phyloP scores from a whole-genome alignment of 2,329 filamentous ascomycete species.

The Trichoderma sp. region DNA sequence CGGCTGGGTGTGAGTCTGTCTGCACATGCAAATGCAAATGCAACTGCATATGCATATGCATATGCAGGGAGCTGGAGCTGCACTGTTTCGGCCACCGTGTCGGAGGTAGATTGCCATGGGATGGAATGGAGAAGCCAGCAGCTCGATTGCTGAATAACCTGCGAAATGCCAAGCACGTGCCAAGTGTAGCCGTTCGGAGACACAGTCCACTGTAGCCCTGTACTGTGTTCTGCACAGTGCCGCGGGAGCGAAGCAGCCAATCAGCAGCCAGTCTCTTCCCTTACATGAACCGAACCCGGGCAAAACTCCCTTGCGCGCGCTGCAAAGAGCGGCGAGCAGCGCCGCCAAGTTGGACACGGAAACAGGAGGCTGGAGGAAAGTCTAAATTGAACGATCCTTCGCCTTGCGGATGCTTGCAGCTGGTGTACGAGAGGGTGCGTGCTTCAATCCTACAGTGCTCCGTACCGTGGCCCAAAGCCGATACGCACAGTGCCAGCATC shows the following conservation, averaged over 20 bases:
- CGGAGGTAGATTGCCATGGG: neutral
- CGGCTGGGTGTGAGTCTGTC: constrained; percentile 6
- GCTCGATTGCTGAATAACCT: too few relatives aligned
- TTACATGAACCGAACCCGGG: neutral
- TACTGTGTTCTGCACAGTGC: neutral
- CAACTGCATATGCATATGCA: neutral
- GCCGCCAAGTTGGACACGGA: neutral
- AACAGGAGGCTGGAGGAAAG: neutral
- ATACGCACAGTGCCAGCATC: neutral
- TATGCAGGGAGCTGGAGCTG: neutral
- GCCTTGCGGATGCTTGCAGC: neutral
- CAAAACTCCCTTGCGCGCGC: constrained; percentile 4
- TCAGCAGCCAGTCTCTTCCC: neutral
- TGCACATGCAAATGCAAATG: neutral
- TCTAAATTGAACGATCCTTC: neutral
- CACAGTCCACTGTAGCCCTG: too few relatives aligned
- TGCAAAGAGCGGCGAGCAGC: constrained; percentile 8
- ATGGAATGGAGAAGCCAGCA: too few relatives aligned
- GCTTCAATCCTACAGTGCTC: too few relatives aligned
- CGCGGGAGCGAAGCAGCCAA: neutral
- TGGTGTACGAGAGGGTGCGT: neutral
- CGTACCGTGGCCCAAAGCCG: too few relatives aligned
- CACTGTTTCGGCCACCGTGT: neutral
- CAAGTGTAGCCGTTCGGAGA: too few relatives aligned
- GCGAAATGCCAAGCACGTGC: too few relatives aligned